phyloP scores from a whole-genome alignment of 768 basidiomycete genomes.

The Hypholoma sublateritium region DNA sequence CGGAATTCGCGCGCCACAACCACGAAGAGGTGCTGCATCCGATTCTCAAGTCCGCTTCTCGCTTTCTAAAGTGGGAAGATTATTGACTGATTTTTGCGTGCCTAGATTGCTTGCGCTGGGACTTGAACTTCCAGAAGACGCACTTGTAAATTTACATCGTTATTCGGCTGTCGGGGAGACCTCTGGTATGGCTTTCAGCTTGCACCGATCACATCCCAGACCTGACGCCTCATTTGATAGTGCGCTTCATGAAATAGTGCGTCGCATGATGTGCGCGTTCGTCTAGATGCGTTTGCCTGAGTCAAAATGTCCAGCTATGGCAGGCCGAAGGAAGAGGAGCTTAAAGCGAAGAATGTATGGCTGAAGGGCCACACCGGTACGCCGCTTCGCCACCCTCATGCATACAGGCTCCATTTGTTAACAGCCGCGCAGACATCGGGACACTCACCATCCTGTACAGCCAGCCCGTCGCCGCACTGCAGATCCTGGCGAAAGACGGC shows the following conservation, averaged over 20 bases:
- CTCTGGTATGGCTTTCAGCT: too few relatives aligned
- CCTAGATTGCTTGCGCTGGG: slow-evolving; percentile 48
- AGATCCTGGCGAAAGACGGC: slow-evolving; percentile 52
- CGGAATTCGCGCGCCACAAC: slow-evolving; percentile 49
- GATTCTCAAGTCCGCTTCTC: slow-evolving; percentile 35
- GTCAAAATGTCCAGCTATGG: slow-evolving; percentile 42
- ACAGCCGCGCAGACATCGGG: slow-evolving; percentile 41
- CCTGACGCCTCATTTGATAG: too few relatives aligned
- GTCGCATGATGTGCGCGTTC: too few relatives aligned
- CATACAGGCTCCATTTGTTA: neutral
- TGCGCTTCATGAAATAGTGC: slow-evolving; percentile 73
- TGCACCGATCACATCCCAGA: too few relatives aligned
- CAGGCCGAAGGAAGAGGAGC: slow-evolving; percentile 49
- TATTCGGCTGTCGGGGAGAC: slow-evolving; percentile 42
- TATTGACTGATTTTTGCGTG: too few relatives aligned
- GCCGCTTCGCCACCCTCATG: neutral
- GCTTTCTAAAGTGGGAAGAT: neutral
- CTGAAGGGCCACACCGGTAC: slow-evolving; percentile 59
- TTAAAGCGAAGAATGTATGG: slow-evolving; percentile 53
- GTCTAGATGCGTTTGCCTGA: too few relatives aligned
- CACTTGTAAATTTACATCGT: slow-evolving; percentile 44
- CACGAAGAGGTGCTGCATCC: slow-evolving; percentile 52
- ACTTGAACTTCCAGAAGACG: slow-evolving; percentile 54
- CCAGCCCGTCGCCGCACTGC: slow-evolving; percentile 58
- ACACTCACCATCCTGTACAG: slow-evolving; percentile 59